These are phyloP conservation scores for Nemania sp. DNA, from an alignment of 2,329 filamentous ascomycete genomes.

Conservation along the genomic window DNA sequence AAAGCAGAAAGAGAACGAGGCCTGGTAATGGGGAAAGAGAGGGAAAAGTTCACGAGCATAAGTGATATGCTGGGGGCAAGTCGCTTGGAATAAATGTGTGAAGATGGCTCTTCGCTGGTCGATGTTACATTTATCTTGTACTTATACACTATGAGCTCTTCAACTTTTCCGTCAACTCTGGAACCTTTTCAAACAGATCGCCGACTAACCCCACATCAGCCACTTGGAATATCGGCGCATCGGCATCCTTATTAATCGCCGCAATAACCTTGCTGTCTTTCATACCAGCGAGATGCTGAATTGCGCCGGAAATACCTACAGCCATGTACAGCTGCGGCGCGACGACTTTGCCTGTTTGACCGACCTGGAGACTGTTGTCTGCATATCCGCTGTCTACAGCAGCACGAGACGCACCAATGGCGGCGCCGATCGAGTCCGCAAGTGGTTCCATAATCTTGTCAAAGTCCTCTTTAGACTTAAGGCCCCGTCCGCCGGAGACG, in stretches of 20 bases:
- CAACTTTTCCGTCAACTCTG: slow-evolving; percentile 95
- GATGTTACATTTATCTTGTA: slow-evolving; percentile 41
- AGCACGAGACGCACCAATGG: slow-evolving; percentile 92
- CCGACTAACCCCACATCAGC: slow-evolving; percentile 96
- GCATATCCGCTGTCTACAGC: slow-evolving; percentile 98
- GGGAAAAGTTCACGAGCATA: slow-evolving; percentile 75
- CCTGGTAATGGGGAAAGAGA: slow-evolving; percentile 74
- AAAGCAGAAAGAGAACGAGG: slow-evolving; percentile 78
- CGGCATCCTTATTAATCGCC: slow-evolving; percentile 96
- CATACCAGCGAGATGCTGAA: slow-evolving; percentile 98
- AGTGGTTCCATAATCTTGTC: slow-evolving; percentile 92
- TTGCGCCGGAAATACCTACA: slow-evolving; percentile 95
- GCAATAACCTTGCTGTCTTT: slow-evolving; percentile 99
- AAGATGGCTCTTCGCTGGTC: slow-evolving; percentile 33
- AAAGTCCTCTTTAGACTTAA: slow-evolving; percentile 99
- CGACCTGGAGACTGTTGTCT: slow-evolving; percentile 97
- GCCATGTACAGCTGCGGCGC: slow-evolving; percentile 95
- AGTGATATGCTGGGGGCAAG: slow-evolving; percentile 69
- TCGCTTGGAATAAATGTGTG: slow-evolving; percentile 47
- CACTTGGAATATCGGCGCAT: slow-evolving; percentile 98
- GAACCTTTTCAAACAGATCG: slow-evolving; percentile 94
- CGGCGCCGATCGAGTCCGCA: slow-evolving; percentile 92
- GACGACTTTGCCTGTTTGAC: slow-evolving; percentile 98
- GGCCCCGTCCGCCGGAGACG: slow-evolving; percentile 90
- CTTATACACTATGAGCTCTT: slow-evolving; percentile 64